Evolutionary conservation across 1,284 basidiomycete genomes (phyloP).

Genomic region (Ganoderma meredithae): DNA sequence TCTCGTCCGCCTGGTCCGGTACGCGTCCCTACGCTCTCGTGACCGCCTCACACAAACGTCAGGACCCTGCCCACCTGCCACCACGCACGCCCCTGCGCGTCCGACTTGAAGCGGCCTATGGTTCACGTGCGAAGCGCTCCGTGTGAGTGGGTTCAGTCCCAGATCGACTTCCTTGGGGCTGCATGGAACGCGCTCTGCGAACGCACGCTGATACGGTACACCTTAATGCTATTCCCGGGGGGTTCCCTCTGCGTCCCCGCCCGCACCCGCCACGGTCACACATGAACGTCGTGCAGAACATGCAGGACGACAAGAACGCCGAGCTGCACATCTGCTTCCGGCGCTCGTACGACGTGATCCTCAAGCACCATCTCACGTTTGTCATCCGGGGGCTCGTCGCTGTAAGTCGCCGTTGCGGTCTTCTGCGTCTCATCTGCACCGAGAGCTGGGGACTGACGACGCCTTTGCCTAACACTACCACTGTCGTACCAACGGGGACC

Average conservation of each 20-base stretch:
- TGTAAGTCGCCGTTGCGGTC: constrained; percentile 57
- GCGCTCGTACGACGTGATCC: constrained; percentile 84
- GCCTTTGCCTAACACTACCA: not conserved
- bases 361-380: constrained; percentile 88
- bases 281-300: constrained; percentile 46
- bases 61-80: constrained; percentile 18
- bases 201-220: constrained; percentile 15
- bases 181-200: constrained; percentile 26
- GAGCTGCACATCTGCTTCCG: constrained; percentile 89
- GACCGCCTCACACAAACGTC: constrained; percentile 31
- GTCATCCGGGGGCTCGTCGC: constrained; percentile 84
- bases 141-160: constrained; percentile 40
- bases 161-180: not conserved
- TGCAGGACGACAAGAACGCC: constrained; percentile 70
- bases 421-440: not conserved
- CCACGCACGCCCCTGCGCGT: constrained; percentile 50
- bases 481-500: not conserved
- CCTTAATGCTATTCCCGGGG: constrained; percentile 13
- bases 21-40: constrained; percentile 42
- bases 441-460: not conserved
- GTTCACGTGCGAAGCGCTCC: constrained; percentile 85
- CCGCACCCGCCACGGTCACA: not conserved
- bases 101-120: constrained; percentile 72
- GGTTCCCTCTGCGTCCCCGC: not conserved
- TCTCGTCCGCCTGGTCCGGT: constrained; percentile 87